Percentiles rank a stretch among this genome's conserved stretches.
Conservation (phyloP, 371 early-diverging fungal species). For the Mucor saturninus region DNA sequence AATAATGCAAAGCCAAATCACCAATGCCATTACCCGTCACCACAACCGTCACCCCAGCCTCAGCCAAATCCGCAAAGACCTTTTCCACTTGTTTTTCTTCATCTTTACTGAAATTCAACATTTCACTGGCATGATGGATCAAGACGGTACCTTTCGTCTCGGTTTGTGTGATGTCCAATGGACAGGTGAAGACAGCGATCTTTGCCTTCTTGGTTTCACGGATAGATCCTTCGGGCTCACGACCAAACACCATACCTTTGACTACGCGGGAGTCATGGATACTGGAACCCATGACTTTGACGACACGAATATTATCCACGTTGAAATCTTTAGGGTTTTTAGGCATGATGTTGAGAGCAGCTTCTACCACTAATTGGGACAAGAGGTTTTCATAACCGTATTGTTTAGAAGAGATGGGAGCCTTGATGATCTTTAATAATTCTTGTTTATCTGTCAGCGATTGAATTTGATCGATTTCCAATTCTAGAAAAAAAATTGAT, state of each 20-base stretch:
- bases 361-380: slow-evolving; percentile 81
- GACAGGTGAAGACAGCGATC: slow-evolving; percentile 97
- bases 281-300: slow-evolving; percentile 96
- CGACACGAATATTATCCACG: slow-evolving; percentile 95
- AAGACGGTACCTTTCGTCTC: slow-evolving; percentile 99
- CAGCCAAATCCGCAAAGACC: slow-evolving; percentile 87
- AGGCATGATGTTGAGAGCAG: slow-evolving; percentile 91
- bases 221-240: slow-evolving; percentile 87
- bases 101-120: slow-evolving; percentile 96
- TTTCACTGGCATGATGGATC: slow-evolving; percentile 95
- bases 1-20: slow-evolving; percentile 93
- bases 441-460: slow-evolving; percentile 60
- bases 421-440: slow-evolving; percentile 74
- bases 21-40: slow-evolving; percentile 91
- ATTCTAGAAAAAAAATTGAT: slow-evolving; percentile 43
- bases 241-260: slow-evolving; percentile 98
- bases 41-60: slow-evolving; percentile 92
- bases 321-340: slow-evolving; percentile 85
- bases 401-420: slow-evolving; percentile 91
- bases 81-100: slow-evolving; percentile 84
- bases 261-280: slow-evolving; percentile 93
- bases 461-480: slow-evolving; percentile 70
- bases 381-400: slow-evolving; percentile 93
- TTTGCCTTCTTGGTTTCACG: slow-evolving; percentile 82
- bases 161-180: slow-evolving; percentile 94